A percentile compares a stretch with the other conserved stretches of the same genome.
Evolutionary conservation across 345 rosid genomes (phyloP).

Genomic region (Eutrema heterophyllum): DNA sequence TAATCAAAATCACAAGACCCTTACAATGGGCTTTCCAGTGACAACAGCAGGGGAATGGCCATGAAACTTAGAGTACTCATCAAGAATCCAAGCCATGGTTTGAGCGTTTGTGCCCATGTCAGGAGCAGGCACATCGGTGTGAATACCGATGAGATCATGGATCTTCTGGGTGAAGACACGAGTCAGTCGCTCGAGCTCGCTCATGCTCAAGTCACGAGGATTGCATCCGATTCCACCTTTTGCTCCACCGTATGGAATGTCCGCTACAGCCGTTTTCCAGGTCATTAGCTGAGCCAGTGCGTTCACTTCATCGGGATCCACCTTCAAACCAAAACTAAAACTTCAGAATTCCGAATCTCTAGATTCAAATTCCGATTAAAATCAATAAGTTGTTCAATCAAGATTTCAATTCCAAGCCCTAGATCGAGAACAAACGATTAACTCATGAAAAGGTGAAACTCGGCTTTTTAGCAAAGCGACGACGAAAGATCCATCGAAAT

Average conservation of each 20-base stretch:
- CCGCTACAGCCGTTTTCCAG: constrained; percentile 96
- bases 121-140: constrained; percentile 94
- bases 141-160: constrained; percentile 88
- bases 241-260: constrained; percentile 96
- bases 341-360: background rate
- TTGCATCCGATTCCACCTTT: constrained; percentile 93
- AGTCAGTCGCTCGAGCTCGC: constrained; percentile 84
- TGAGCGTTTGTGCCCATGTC: constrained; percentile 97
- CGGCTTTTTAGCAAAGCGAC: background rate
- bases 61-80: constrained; percentile 94
- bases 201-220: constrained; percentile 58
- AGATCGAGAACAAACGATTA: background rate
- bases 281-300: constrained; percentile 98
- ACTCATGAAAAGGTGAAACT: background rate
- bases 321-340: constrained; percentile 35
- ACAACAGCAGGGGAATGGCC: constrained; percentile 96
- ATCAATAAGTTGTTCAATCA: background rate
- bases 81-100: constrained; percentile 98
- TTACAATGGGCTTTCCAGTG: constrained; percentile 88
- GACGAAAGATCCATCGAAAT: background rate
- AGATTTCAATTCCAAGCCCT: background rate
- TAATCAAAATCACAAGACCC: constrained; percentile 2
- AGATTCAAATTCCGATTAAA: background rate
- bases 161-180: constrained; percentile 98
- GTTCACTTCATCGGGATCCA: constrained; percentile 95